Evolutionary conservation across 345 rosid species (phyloP).

Genomic region (Anacardium occidentale): DNA sequence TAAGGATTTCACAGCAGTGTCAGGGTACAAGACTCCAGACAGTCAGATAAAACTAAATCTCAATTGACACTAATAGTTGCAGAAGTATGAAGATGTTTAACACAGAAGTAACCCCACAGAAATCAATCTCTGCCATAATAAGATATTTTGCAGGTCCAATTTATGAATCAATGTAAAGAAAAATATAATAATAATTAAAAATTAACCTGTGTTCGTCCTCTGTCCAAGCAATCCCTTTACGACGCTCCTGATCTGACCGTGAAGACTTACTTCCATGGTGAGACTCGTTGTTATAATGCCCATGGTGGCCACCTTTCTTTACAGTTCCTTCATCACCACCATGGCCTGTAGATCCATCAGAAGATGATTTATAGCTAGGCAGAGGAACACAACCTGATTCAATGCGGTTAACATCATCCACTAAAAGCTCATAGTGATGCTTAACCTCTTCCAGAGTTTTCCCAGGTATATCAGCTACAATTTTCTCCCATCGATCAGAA

Average conservation of each 20-base stretch:
- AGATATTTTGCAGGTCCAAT: not conserved
- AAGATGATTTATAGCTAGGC: constrained; percentile 62
- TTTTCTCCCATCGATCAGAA: constrained; percentile 71
- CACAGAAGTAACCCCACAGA: constrained; percentile 10
- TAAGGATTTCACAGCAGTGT: constrained; percentile 14
- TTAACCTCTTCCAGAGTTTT: constrained; percentile 77
- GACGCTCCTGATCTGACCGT: constrained; percentile 90
- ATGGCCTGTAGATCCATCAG: constrained; percentile 56
- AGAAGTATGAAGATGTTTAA: constrained; percentile 10
- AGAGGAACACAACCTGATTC: constrained; percentile 90
- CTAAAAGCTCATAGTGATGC: constrained; percentile 75
- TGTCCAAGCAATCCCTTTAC: constrained; percentile 98
- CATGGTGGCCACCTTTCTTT: constrained; percentile 59
- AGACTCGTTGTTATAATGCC: constrained; percentile 53
- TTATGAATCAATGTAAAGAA: constrained; percentile 6
- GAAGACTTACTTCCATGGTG: constrained; percentile 74
- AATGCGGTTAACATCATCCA: constrained; percentile 71
- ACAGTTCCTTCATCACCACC: constrained; percentile 71
- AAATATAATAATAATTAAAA: constrained; percentile 18
- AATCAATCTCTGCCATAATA: not conserved
- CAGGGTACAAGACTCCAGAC: not conserved
- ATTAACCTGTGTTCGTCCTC: constrained; percentile 91
- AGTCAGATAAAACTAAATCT: not conserved
- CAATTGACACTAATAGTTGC: not conserved
- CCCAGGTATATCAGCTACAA: constrained; percentile 75